Percentiles rank a stretch among this genome's conserved stretches.
These are phyloP conservation scores for Kokia cookei DNA, from an alignment of 441 rosid species.

Conservation along the genomic window DNA sequence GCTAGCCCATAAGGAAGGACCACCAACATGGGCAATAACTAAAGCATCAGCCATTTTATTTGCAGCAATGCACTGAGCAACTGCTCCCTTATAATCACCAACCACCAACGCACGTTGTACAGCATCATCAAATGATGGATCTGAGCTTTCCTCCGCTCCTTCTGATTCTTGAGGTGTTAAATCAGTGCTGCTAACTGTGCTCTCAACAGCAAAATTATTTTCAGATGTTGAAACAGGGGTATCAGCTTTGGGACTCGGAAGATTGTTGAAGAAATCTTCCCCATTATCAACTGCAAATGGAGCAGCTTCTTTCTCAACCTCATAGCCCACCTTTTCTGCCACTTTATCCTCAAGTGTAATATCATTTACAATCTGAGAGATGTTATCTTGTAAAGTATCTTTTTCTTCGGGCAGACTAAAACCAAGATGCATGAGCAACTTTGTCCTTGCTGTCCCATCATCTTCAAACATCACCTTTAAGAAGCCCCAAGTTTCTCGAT, in stretches of 20 bases:
- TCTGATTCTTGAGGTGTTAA: conserved; percentile 44
- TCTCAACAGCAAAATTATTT: conserved; percentile 34
- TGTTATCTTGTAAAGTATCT: conserved; percentile 36
- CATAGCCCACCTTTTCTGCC: conserved; percentile 38
- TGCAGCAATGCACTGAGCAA: conserved; percentile 77
- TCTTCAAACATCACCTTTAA: conserved; percentile 97
- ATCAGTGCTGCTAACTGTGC: conserved; percentile 28
- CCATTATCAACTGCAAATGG: conserved; percentile 76
- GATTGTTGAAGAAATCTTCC: conserved; percentile 96
- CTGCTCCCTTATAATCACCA: conserved; percentile 96
- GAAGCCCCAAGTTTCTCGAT: conserved; percentile 91
- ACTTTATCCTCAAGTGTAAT: conserved; percentile 49
- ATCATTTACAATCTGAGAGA: conserved; percentile 51
- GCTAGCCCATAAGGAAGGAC: conserved; percentile 82
- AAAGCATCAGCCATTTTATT: conserved; percentile 96
- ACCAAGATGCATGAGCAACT: conserved; percentile 92
- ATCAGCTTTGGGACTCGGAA: conserved; percentile 91
- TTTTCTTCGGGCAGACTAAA: conserved; percentile 66
- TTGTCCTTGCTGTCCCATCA: conserved; percentile 89
- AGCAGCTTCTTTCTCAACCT: conserved; percentile 36
- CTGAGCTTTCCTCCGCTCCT: conserved; percentile 55
- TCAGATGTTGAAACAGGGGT: conserved; percentile 57
- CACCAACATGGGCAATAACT: conserved; percentile 97
- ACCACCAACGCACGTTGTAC: conserved; percentile 94
- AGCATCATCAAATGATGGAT: conserved; percentile 77